phyloP scores from a whole-genome alignment of 2,329 filamentous ascomycete species.

The Colletotrichum melonis region DNA sequence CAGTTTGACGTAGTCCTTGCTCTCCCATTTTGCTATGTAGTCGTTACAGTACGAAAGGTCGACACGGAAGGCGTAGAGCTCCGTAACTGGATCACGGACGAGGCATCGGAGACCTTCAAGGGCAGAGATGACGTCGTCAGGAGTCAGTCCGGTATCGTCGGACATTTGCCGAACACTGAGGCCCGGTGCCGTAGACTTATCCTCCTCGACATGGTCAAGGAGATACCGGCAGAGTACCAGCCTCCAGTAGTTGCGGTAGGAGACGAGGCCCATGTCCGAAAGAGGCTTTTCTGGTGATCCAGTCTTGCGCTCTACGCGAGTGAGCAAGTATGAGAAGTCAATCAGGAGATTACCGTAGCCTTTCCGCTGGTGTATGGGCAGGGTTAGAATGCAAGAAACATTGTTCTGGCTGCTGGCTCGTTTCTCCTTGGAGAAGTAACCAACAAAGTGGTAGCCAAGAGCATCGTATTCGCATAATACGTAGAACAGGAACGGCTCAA shows the following conservation, averaged over 20 bases:
- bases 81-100: slow-evolving; percentile 88
- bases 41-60: slow-evolving; percentile 87
- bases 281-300: slow-evolving; percentile 97
- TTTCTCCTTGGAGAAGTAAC: slow-evolving; percentile 99
- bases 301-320: slow-evolving; percentile 90
- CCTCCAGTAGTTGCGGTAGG: slow-evolving; percentile 98
- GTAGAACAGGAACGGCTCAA: slow-evolving; percentile 97
- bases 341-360: slow-evolving; percentile 97
- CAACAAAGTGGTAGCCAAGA: slow-evolving; percentile 93
- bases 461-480: slow-evolving; percentile 96
- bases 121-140: slow-evolving; percentile 95
- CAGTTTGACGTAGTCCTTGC: slow-evolving; percentile 87
- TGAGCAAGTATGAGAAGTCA: slow-evolving; percentile 97
- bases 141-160: slow-evolving; percentile 91
- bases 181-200: slow-evolving; percentile 49
- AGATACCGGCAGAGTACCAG: slow-evolving; percentile 88
- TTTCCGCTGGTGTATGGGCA: slow-evolving; percentile 96
- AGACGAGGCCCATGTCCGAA: slow-evolving; percentile 97
- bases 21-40: slow-evolving; percentile 90
- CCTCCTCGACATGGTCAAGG: slow-evolving; percentile 62
- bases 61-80: slow-evolving; percentile 88
- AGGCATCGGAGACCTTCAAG: slow-evolving; percentile 90
- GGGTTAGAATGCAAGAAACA: slow-evolving; percentile 94
- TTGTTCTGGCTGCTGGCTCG: slow-evolving; percentile 95
- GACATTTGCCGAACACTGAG: slow-evolving; percentile 78